These are phyloP conservation scores for Trypanosomatidae sp. DNA, from an alignment of 208 protist genomes.

Conservation along the genomic window DNA sequence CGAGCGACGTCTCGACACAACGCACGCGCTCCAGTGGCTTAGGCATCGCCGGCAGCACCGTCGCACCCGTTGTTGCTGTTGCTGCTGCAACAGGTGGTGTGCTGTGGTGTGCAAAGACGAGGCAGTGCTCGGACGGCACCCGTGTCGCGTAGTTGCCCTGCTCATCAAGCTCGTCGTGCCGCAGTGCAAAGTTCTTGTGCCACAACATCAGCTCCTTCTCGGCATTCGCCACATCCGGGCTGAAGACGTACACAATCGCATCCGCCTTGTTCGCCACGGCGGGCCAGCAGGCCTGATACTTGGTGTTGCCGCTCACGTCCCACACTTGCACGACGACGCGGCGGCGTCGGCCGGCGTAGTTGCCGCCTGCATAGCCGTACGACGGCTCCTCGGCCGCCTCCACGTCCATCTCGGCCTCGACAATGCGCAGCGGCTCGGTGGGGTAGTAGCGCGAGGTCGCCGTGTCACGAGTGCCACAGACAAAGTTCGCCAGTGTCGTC, in stretches of 20 bases:
- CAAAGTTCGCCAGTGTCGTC: constrained; percentile 70
- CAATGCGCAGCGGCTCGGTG: constrained; percentile 77
- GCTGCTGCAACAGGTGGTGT: constrained; percentile 11
- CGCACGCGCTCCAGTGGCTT: constrained; percentile 62
- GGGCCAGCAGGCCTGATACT: constrained; percentile 75
- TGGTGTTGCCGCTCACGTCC: constrained; percentile 74
- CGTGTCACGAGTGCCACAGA: constrained; percentile 64
- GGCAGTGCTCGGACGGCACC: constrained; percentile 34
- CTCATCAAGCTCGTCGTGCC: constrained; percentile 53
- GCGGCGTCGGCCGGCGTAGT: constrained; percentile 3
- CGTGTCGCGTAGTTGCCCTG: constrained; percentile 45
- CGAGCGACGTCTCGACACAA: constrained; percentile 73
- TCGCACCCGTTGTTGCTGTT: constrained; percentile 6
- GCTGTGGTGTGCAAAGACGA: constrained; percentile 77
- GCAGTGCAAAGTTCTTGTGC: constrained; percentile 81
- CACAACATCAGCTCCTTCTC: constrained; percentile 82
- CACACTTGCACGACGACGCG: constrained; percentile 81
- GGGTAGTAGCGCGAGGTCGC: constrained; percentile 72
- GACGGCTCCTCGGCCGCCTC: constrained; percentile 27
- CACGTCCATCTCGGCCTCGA: constrained; percentile 75
- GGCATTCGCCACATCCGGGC: constrained; percentile 48
- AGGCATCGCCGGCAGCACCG: constrained; percentile 33
- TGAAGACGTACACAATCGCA: constrained; percentile 85
- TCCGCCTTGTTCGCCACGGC: constrained; percentile 55
- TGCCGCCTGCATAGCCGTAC: background rate